Evolutionary conservation across 2,329 filamentous ascomycete genomes (phyloP).

Genomic region (Nothomitra cinnamomea): DNA sequence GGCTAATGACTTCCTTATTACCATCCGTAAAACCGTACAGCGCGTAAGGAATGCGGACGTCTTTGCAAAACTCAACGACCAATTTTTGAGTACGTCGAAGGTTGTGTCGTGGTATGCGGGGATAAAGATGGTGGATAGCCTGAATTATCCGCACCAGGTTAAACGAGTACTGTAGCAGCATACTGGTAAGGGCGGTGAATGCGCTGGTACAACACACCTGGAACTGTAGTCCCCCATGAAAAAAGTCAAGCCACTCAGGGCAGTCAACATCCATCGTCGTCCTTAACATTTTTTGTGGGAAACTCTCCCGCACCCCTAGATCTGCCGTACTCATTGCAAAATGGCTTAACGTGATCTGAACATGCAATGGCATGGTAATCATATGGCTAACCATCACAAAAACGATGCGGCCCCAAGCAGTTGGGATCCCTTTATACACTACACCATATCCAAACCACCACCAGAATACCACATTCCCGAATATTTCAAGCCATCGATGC

Average conservation of each 20-base stretch:
- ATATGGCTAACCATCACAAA: constrained; percentile 72
- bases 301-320: constrained; percentile 67
- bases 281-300: constrained; percentile 77
- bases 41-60: constrained; percentile 71
- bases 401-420: constrained; percentile 47
- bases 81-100: constrained; percentile 57
- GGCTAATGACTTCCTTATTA: constrained; percentile 63
- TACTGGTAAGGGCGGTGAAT: too few species aligned
- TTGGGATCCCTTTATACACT: constrained; percentile 55
- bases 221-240: constrained; percentile 80
- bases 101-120: constrained; percentile 71
- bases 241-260: constrained; percentile 71
- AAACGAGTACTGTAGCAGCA: too few species aligned
- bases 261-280: constrained; percentile 92
- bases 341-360: constrained; percentile 82
- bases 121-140: constrained; percentile 72
- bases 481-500: constrained; percentile 67
- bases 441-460: constrained; percentile 72
- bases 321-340: constrained; percentile 89
- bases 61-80: constrained; percentile 65
- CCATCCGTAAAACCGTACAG: constrained; percentile 73
- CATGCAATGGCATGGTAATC: constrained; percentile 64
- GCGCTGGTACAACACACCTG: constrained; percentile 27
- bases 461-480: constrained; percentile 70
- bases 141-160: background rate